phyloP scores from a whole-genome alignment of 2,329 filamentous ascomycete genomes.

The Ophiobolus disseminans region DNA sequence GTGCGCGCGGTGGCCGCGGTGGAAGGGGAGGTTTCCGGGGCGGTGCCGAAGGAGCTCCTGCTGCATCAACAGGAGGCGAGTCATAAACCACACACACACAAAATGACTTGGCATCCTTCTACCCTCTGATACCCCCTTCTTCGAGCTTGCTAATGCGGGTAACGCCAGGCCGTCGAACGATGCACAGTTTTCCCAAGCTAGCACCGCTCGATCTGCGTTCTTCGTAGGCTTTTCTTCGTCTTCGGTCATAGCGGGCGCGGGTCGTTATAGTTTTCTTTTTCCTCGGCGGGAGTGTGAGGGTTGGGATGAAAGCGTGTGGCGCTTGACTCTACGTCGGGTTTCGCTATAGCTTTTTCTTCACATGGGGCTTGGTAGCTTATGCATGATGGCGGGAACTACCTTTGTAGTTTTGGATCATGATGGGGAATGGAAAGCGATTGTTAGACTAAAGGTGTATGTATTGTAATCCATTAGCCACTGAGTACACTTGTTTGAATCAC shows the following conservation, averaged over 20 bases:
- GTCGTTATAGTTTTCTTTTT: constrained; percentile 18
- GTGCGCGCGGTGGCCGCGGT: constrained; percentile 52
- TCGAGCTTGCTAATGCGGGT: constrained; percentile 29
- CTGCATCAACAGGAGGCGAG: constrained; percentile 48
- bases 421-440: no score
- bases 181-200: constrained; percentile 3
- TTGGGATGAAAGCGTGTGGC: background rate
- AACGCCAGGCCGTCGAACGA: constrained; percentile 12
- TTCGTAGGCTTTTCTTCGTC: constrained; percentile 19
- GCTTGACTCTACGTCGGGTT: background rate
- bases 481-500: no score
- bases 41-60: constrained; percentile 44
- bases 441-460: no score
- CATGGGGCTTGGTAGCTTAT: no score
- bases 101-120: constrained; percentile 19
- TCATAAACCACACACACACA: constrained; percentile 33
- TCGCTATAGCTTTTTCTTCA: no score
- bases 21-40: constrained; percentile 42
- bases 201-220: constrained; percentile 13
- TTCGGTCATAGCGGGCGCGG: constrained; percentile 41
- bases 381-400: no score
- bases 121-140: constrained; percentile 43
- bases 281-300: background rate
- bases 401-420: no score
- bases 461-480: no score